Evolutionary conservation across 2,329 filamentous ascomycete species (phyloP).

Genomic region (Nigrospora sphaerica): DNA sequence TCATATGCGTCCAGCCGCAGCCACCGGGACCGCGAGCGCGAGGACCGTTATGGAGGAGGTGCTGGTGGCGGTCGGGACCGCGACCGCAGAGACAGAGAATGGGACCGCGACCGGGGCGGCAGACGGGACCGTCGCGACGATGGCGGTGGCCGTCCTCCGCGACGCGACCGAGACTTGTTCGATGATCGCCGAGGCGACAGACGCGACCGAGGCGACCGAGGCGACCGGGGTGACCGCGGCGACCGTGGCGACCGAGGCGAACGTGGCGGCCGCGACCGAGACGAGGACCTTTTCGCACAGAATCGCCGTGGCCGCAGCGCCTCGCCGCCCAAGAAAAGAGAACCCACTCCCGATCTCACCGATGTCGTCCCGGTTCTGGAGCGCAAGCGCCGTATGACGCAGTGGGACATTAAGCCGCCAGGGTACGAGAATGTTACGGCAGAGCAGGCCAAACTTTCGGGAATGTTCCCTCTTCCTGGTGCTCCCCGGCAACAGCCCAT

Average conservation of each 20-base stretch:
- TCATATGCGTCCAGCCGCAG: conserved; percentile 89
- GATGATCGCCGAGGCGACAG: conserved; percentile 54
- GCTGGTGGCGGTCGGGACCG: conserved; percentile 28
- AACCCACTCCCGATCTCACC: conserved; percentile 92
- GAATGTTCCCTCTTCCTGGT: conserved; percentile 97
- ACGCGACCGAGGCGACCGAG: conserved; percentile 29
- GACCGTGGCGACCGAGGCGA: conserved; percentile 30
- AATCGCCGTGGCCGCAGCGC: conserved; percentile 65
- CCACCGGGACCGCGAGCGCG: conserved; percentile 87
- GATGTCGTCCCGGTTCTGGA: conserved; percentile 75
- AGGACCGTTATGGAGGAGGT: conserved; percentile 70
- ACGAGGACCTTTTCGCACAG: conserved; percentile 40
- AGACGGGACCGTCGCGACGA: conserved; percentile 39
- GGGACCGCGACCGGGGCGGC: conserved; percentile 52
- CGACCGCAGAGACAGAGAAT: conserved; percentile 43
- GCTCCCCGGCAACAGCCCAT: conserved; percentile 92
- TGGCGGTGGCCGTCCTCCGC: conserved; percentile 41
- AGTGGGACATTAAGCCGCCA: conserved; percentile 99
- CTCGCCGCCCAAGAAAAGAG: conserved; percentile 80
- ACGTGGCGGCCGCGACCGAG: conserved; percentile 27
- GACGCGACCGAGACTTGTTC: conserved; percentile 52
- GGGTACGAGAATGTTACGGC: conserved; percentile 98
- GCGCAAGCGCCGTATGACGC: conserved; percentile 86
- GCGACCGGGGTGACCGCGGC: conserved; percentile 28
- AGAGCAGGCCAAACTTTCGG: conserved; percentile 95